phyloP scores from a whole-genome alignment of 2,329 filamentous ascomycete genomes.

The Xylariomycetidae sp. region DNA sequence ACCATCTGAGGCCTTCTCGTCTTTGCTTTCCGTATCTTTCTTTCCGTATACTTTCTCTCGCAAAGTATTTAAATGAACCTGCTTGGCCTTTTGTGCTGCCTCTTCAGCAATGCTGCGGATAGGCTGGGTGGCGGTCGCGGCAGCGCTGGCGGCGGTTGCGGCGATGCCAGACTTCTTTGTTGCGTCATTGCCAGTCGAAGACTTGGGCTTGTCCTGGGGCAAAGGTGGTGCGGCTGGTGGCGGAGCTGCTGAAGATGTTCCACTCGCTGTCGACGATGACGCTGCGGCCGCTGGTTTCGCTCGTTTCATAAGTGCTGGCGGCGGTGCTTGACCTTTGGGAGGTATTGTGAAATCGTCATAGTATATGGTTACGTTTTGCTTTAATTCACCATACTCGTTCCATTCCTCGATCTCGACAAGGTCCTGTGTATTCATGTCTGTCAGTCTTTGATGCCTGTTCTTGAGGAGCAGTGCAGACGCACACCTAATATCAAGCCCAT shows the following conservation, averaged over 20 bases:
- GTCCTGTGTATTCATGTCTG: too few relatives aligned
- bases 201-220: constrained; percentile 24
- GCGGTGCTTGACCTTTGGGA: constrained; percentile 47
- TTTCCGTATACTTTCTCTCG: constrained; percentile 50
- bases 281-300: constrained; percentile 21
- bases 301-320: constrained; percentile 33
- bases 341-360: constrained; percentile 59
- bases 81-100: constrained; percentile 60
- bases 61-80: constrained; percentile 49
- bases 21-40: constrained; percentile 29
- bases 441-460: too few relatives aligned
- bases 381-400: constrained; percentile 97
- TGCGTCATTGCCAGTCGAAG: too few relatives aligned
- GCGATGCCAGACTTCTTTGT: too few relatives aligned
- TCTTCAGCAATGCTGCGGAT: constrained; percentile 59
- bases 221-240: constrained; percentile 23
- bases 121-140: constrained; percentile 26
- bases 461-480: constrained; percentile 38
- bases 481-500: constrained; percentile 81
- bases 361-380: constrained; percentile 72
- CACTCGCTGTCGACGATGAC: constrained; percentile 3
- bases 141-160: constrained; percentile 19
- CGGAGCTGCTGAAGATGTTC: constrained; percentile 10
- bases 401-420: constrained; percentile 94
- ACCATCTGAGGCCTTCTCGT: too few relatives aligned